Evolutionary conservation across 306 rosid genomes (phyloP), one percentile per base, ranked within the genome.

Genomic region (Gastrolobium villosum): DNA sequence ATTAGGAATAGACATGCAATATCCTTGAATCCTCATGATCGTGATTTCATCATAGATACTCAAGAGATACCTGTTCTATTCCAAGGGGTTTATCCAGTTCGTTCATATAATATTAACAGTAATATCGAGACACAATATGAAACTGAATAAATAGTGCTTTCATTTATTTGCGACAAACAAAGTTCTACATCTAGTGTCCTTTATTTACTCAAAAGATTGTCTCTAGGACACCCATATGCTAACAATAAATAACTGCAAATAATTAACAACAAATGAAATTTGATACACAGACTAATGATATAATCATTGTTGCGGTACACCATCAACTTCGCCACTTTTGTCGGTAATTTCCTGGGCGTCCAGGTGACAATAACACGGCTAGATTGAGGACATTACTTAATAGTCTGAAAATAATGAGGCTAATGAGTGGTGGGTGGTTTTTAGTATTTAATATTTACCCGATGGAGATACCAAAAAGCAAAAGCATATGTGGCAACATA

Each of bases 401-500:
- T 34, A 52, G 60, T 28, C 28, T 76, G 65, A 55, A 41, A 77
- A 56, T 5, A 71, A 69, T 10, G 37, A 63, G 14, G 5, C 31
- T 53, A 50, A 50, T 3, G 59, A 6, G 32, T 61, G 67, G 70
- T 35, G 6, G 44, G 28, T 50, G 44, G 64, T 46, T n/a, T 52
- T 36, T 50, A 72, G 7, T 73, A 74, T 61, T 44, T 57, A 46
- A 9, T n/a, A 28, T 9, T 64, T 72, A 95, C 99, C 97, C 91
- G 85, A 65, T 89, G 85, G 26, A 95, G 90, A 88, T 75, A 81
- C 99, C 97, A 89, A 74, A 97, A 92, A 72, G 89, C 89, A 76
- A 84, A 92, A 64, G 97, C 98, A 83, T 95, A 98, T 1, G 90
- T 93, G 49, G 99, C 98, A 54, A 97, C 99, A 86, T 95, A 95